Base-by-base conservation (phyloP, 169 alveolate species). In the Eimeria sp. region DNA sequence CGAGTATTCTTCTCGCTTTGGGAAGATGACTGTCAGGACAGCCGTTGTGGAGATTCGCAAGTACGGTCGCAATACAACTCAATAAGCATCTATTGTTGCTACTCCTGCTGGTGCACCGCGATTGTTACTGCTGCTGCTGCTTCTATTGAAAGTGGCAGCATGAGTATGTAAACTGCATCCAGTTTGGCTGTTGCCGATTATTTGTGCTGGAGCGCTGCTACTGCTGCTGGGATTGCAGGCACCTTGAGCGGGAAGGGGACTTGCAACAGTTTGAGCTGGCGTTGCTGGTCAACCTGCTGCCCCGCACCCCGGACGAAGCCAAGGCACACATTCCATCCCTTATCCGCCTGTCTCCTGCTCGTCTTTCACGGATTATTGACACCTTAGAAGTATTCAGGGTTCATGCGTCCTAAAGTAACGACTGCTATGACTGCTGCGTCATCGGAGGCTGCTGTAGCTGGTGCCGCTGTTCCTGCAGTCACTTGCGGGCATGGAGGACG, bases 251-350 rank as follows among this genome's bases (percentile, higher is more conserved):
- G 47, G 98, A 97, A 18, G 98, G 98, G 9, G 98, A 97, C 34
- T 92, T 98, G 45, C 99, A 98, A 88, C 99, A 98, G 96, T 98
- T 96, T 94, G 99, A 98, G 94, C 98, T 98, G 96, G 99, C 99
- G 73, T 96, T 97, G 96, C 67, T 98, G 94, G 99, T 98, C 22
- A 98, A 98, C 83, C 95, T 98, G 40, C 95, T 98, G 30, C 99
- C 99, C 40, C 98, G 98, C 83, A 97, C 99, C 6, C 97, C 97
- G 4, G 98, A 97, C 83, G 99, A 98, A 78, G 99, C 99, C n/a
- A 98, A 97, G 96, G 98, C 96, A 45, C 97, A 95, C 58, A 97
- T 97, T 61, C 98, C 98, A n/a, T 95, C 98, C 7, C 95, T 97
- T 40, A 95, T 89, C 83, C 96, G 98, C 14, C 73, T 97, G 63